These are phyloP conservation scores for Lecanicillium sp. DNA, from an alignment of 2,329 filamentous ascomycete genomes.

Conservation along the genomic window DNA sequence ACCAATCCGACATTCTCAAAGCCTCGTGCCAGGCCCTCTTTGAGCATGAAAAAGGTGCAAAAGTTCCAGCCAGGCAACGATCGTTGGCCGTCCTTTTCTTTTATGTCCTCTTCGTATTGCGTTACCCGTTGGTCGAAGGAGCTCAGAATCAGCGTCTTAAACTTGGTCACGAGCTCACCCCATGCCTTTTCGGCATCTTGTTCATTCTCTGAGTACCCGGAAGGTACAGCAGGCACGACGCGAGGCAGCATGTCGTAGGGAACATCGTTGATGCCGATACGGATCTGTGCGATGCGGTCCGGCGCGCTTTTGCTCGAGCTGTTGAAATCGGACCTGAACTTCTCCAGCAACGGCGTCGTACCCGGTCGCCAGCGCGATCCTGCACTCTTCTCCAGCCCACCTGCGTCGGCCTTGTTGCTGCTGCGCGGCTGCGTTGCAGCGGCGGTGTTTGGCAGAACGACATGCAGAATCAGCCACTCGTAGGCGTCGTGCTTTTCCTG, in stretches of 20 bases:
- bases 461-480: slow-evolving; percentile 91
- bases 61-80: slow-evolving; percentile 95
- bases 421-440: slow-evolving; percentile 71
- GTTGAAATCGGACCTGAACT: slow-evolving; percentile 86
- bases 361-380: slow-evolving; percentile 71
- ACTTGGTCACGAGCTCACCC: slow-evolving; percentile 74
- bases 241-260: slow-evolving; percentile 57
- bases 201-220: slow-evolving; percentile 60
- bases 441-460: slow-evolving; percentile 78
- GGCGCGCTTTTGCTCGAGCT: slow-evolving; percentile 58
- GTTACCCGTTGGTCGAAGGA: slow-evolving; percentile 87
- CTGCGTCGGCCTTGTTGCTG: slow-evolving; percentile 46
- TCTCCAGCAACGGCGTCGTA: slow-evolving; percentile 79
- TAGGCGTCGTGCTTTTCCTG: slow-evolving; percentile 94
- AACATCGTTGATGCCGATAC: slow-evolving; percentile 64
- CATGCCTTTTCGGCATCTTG: slow-evolving; percentile 77
- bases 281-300: slow-evolving; percentile 79
- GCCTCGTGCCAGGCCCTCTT: slow-evolving; percentile 85
- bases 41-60: slow-evolving; percentile 96
- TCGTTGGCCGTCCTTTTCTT: slow-evolving; percentile 84
- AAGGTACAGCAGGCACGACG: slow-evolving; percentile 55
- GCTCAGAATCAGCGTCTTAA: slow-evolving; percentile 78
- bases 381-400: slow-evolving; percentile 56
- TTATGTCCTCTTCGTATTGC: slow-evolving; percentile 96
- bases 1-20: slow-evolving; percentile 95